Evolutionary conservation across 176 grass and related monocot genomes (phyloP).

Genomic region (Lolium perenne): DNA sequence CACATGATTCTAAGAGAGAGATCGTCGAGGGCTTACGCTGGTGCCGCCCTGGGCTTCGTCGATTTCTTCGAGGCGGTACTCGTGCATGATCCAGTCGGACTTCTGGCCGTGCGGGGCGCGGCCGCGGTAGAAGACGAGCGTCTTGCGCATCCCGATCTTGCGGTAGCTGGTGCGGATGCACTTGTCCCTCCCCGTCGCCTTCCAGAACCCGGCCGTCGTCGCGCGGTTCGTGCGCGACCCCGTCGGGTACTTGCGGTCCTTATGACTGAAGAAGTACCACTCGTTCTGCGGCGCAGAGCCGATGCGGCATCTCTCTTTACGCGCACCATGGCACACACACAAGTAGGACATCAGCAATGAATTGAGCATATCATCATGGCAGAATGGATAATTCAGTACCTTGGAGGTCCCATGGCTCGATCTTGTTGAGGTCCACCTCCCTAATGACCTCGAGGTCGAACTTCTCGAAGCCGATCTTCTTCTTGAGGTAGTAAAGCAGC

Average conservation of each 20-base stretch:
- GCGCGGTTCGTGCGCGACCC: conserved; percentile 94
- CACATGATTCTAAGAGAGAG: not conserved
- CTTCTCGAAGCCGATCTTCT: conserved; percentile 91
- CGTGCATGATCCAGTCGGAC: conserved; percentile 97
- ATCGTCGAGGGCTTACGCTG: conserved; percentile 32
- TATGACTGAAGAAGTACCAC: conserved; percentile 99
- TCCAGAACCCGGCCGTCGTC: conserved; percentile 92
- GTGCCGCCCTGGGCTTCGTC: conserved; percentile 59
- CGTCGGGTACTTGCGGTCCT: conserved; percentile 98
- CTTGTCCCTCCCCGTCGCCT: conserved; percentile 97
- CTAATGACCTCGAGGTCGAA: conserved; percentile 94
- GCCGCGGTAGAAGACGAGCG: conserved; percentile 97
- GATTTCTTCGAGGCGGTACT: conserved; percentile 78
- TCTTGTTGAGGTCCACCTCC: conserved; percentile 98
- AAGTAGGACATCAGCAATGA: not conserved
- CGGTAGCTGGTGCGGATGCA: conserved; percentile 96
- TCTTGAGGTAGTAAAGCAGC: conserved; percentile 95
- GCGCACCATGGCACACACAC: not conserved
- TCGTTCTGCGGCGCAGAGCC: conserved; percentile 91
- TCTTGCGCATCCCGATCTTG: conserved; percentile 99
- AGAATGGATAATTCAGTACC: conserved; percentile 46
- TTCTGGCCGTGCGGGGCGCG: conserved; percentile 96
- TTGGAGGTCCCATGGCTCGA: conserved; percentile 99
- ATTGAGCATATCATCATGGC: not conserved
- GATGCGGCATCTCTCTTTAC: conserved; percentile 80